phyloP scores from a whole-genome alignment of 345 rosid genomes.

The Acer yangbiense region DNA sequence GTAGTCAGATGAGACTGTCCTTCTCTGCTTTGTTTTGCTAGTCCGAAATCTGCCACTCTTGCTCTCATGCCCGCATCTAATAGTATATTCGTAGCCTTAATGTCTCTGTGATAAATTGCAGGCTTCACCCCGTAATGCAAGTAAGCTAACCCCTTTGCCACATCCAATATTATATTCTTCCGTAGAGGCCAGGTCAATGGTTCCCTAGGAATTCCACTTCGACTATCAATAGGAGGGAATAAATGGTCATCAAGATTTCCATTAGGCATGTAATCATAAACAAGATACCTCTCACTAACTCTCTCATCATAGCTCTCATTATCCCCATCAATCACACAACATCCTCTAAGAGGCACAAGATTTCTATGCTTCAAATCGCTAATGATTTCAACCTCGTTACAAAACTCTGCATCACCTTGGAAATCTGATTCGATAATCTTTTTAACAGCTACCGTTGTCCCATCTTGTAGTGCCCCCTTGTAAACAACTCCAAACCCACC shows the following conservation, averaged over 20 bases:
- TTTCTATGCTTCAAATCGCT: conserved; percentile 91
- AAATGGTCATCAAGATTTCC: conserved; percentile 86
- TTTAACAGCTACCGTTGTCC: conserved; percentile 79
- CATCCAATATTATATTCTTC: conserved; percentile 77
- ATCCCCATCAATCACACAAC: conserved; percentile 66
- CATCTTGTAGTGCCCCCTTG: conserved; percentile 73
- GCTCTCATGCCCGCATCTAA: conserved; percentile 90
- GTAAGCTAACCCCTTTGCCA: conserved; percentile 88
- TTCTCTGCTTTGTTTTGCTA: conserved; percentile 82
- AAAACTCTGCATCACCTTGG: conserved; percentile 79
- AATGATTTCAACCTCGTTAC: conserved; percentile 94
- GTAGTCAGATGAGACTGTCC: conserved; percentile 96
- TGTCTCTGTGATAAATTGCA: conserved; percentile 89
- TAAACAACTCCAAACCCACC: conserved; percentile 91
- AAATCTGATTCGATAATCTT: conserved; percentile 78
- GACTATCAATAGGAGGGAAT: conserved; percentile 36
- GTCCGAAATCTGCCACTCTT: conserved; percentile 90
- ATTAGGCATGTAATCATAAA: conserved; percentile 87
- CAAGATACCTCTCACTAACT: conserved; percentile 63
- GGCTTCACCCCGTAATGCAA: conserved; percentile 94
- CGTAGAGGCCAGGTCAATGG: conserved; percentile 84
- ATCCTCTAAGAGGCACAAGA: conserved; percentile 83
- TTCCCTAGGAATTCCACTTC: conserved; percentile 24
- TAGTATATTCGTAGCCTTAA: conserved; percentile 81
- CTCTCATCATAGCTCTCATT: conserved; percentile 31